A percentile compares a stretch with the other conserved stretches of the same genome.
These are phyloP conservation scores for Yamadazyma paraphyllophila DNA, from an alignment of 805 yeast species.

Conservation along the genomic window DNA sequence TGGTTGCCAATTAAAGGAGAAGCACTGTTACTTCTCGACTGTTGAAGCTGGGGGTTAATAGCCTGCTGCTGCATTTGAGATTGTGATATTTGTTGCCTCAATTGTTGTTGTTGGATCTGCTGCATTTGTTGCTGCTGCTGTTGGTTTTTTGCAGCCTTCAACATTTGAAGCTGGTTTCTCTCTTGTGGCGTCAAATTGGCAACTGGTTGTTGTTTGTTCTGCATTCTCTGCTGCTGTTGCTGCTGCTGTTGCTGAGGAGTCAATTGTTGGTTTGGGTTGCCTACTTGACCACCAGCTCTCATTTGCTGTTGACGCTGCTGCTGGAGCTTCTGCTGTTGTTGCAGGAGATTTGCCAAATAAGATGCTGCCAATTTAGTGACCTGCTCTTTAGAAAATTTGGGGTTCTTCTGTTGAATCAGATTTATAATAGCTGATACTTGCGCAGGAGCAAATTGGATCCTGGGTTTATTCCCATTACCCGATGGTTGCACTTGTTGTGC, in stretches of 20 bases:
- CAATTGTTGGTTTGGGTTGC: neutral
- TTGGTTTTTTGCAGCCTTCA: conserved; percentile 34
- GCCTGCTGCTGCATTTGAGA: conserved; percentile 1
- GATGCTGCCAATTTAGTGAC: conserved; percentile 66
- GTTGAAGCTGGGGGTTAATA: conserved; percentile 8
- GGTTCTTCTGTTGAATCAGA: conserved; percentile 65
- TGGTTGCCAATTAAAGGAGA: conserved; percentile 13
- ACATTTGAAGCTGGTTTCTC: conserved; percentile 38
- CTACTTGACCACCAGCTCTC: neutral
- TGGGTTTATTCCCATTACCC: conserved; percentile 21
- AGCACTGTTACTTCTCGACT: conserved; percentile 14
- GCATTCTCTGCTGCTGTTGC: neutral
- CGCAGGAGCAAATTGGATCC: conserved; percentile 52
- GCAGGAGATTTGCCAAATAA: conserved; percentile 57
- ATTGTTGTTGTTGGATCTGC: conserved; percentile 20
- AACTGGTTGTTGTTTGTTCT: conserved; percentile 22
- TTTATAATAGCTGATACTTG: conserved; percentile 65
- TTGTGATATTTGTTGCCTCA: conserved; percentile 1
- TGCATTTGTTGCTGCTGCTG: conserved; percentile 28
- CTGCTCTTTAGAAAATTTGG: conserved; percentile 59
- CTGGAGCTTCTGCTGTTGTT: conserved; percentile 43
- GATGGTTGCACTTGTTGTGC: conserved; percentile 19
- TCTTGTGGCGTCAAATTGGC: conserved; percentile 46
- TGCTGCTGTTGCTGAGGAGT: conserved; percentile 9
- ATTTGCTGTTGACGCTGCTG: conserved; percentile 24